phyloP scores from a whole-genome alignment of 306 rosid genomes.

The Gastrolobium bilobum region DNA sequence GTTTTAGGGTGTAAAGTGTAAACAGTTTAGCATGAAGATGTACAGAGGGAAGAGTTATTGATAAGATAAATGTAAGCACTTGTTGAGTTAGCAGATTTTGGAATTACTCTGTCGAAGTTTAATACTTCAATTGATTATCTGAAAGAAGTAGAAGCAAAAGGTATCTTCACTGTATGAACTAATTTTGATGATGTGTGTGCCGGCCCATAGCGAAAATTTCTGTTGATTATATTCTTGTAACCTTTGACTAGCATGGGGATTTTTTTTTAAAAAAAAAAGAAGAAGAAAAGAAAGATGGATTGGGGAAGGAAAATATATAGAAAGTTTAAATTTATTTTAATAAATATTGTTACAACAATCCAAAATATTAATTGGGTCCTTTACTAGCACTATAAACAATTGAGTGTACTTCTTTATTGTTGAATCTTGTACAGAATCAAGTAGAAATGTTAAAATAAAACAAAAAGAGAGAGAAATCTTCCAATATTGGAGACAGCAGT shows the following conservation, averaged over 20 bases:
- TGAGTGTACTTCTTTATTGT: background rate
- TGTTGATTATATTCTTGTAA: background rate
- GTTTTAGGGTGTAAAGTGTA: slow-evolving; percentile 1
- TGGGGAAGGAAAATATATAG: background rate
- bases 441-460: no score
- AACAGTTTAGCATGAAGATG: background rate
- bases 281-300: no score
- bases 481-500: no score
- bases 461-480: no score
- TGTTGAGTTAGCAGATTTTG: background rate
- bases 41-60: background rate
- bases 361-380: background rate
- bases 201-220: background rate
- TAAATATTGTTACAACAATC: background rate
- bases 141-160: background rate
- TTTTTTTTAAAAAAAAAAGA: no score
- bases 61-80: background rate
- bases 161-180: background rate
- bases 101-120: background rate
- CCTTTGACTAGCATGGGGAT: background rate
- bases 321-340: background rate
- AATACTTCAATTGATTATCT: background rate
- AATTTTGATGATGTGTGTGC: background rate
- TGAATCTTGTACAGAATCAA: no score
- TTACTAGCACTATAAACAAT: background rate